Evolutionary conservation across 495 filamentous ascomycete genomes (phyloP), one percentile per base, ranked within the genome.

Genomic region (Hypoxylon fuscum): DNA sequence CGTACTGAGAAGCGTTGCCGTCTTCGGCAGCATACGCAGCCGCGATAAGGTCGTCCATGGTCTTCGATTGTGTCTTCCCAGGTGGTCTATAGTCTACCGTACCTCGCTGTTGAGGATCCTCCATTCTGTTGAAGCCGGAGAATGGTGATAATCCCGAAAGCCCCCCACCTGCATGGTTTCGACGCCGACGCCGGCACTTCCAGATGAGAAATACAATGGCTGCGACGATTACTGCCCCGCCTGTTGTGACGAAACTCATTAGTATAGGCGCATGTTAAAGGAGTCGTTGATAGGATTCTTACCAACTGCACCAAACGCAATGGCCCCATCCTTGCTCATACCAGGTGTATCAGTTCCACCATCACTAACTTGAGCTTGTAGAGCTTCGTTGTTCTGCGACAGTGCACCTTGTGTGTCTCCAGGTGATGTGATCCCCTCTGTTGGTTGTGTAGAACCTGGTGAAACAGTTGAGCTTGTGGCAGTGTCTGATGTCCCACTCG

Each of bases 11-110:
- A 43, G 38, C 59, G 11, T 53, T 52, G 23, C 72, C 72, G 48
- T 72, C 70, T 10, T 72, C 70, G 38, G 69, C 70, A 3, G 71
- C 72, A 29, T 75, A 70, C 6, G 72, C 69, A 1, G 68, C 60
- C 10, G 66, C 59, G 37, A 75, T 64, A 1, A 75, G 69, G 17
- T 75, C 69, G 23, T 72, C 66, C 52, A 75, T 62, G 23, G 70
- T 73, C 32, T 64, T 66, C 0, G 71, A 72, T 25, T 66, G 51
- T 12, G 63, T 70, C 18, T 31, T 60, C 6, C 21, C 46, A 10
- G 44, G 14, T 11, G 46, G 23, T 8, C 25, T 40, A 8, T 55
- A 34, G 10, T 55, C 37, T 14, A 31, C 45, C 5, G 27, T 35
- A 10, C 29, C 44, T 12, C 44, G 29, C 21, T 42, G 25, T 20